A percentile compares a stretch with the other conserved stretches of the same genome.
phyloP scores from a whole-genome alignment of 2,329 filamentous ascomycete genomes.

The Zymoseptoria tritici region DNA sequence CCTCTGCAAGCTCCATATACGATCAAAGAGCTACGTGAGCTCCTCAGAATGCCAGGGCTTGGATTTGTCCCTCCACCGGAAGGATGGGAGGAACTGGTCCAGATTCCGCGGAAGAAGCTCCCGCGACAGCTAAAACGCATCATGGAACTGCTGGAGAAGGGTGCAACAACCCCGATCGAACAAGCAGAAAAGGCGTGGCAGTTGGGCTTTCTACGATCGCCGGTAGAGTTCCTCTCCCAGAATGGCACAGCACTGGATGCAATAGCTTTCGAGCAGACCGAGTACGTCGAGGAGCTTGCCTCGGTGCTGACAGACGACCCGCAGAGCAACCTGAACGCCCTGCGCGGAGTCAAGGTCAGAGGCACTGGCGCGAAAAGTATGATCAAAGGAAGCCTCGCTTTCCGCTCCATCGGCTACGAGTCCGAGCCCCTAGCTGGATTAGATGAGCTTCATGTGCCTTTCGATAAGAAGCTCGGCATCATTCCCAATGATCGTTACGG shows the following conservation, averaged over 20 bases:
- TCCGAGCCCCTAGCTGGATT: conserved; percentile 72
- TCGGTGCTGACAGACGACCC: conserved; percentile 21
- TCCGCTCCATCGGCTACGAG: conserved; percentile 93
- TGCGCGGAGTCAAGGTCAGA: conserved; percentile 23
- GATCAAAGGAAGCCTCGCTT: conserved; percentile 64
- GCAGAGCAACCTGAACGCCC: conserved; percentile 21
- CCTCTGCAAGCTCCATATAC: conserved; percentile 83
- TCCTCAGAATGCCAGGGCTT: conserved; percentile 68
- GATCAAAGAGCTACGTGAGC: conserved; percentile 85
- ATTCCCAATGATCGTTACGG: conserved; percentile 78
- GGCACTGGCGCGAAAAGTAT: conserved; percentile 26
- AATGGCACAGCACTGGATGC: conserved; percentile 49
- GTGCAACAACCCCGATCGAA: conserved; percentile 48
- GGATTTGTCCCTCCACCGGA: conserved; percentile 54
- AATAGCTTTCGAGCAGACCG: conserved; percentile 57
- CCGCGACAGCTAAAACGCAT: conserved; percentile 69
- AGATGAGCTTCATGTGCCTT: conserved; percentile 63
- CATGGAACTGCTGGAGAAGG: conserved; percentile 73
- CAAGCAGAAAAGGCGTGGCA: conserved; percentile 65
- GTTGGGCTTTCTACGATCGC: conserved; percentile 77
- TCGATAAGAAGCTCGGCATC: conserved; percentile 65
- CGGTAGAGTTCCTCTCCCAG: conserved; percentile 56
- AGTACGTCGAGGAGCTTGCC: conserved; percentile 20
- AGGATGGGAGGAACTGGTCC: conserved; percentile 25
- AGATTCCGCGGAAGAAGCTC: conserved; percentile 57